Evolutionary conservation across 225 moss, liverwort and hornwort species (phyloP).

Genomic region (Bryum argenteum): DNA sequence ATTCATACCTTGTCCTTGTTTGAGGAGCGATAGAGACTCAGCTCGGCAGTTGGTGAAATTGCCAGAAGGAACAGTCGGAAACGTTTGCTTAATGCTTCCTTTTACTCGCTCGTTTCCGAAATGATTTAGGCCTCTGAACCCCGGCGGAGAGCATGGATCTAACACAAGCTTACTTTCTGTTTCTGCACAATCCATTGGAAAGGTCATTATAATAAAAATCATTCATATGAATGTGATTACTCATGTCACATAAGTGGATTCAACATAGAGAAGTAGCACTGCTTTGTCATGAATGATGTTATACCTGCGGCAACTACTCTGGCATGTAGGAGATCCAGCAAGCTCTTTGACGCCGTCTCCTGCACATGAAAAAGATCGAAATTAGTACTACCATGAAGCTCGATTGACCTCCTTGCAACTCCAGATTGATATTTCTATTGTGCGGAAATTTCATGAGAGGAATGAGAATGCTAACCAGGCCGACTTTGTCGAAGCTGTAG

Average conservation of each 20-base stretch:
- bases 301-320: slow-evolving; percentile 34
- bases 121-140: slow-evolving; percentile 20
- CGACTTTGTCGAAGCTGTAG: slow-evolving; percentile 50
- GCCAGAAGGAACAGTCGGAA: slow-evolving; percentile 28
- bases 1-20: slow-evolving; percentile 43
- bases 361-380: slow-evolving; percentile 31
- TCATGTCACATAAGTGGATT: too few species aligned
- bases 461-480: slow-evolving; percentile 43
- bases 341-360: slow-evolving; percentile 37
- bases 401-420: not conserved
- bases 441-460: too few species aligned
- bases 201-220: too few species aligned
- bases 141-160: slow-evolving; percentile 53
- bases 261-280: not conserved
- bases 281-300: not conserved
- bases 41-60: slow-evolving; percentile 57
- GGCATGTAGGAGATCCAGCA: slow-evolving; percentile 40
- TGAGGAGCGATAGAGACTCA: slow-evolving; percentile 45
- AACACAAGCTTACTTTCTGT: slow-evolving; percentile 16
- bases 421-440: not conserved
- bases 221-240: too few species aligned
- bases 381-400: too few species aligned
- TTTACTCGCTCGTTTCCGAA: slow-evolving; percentile 14
- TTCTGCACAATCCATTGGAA: slow-evolving; percentile 23
- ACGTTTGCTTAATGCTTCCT: slow-evolving; percentile 17